Percentiles rank a stretch among this genome's conserved stretches.
phyloP scores from a whole-genome alignment of 495 filamentous ascomycete species.

The Recurvomyces mirabilis region DNA sequence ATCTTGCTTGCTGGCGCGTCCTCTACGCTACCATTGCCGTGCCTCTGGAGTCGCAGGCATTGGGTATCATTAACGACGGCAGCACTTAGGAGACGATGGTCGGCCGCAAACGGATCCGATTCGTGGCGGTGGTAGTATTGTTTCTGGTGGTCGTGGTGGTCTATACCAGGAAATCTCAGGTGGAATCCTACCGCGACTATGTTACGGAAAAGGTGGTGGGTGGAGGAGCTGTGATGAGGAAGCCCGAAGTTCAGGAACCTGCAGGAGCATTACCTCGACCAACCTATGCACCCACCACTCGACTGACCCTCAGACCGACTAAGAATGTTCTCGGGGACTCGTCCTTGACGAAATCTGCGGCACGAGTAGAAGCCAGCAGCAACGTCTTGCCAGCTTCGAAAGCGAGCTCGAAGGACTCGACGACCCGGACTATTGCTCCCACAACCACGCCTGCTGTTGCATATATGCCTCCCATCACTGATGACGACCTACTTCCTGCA shows the following conservation, averaged over 20 bases:
- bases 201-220: conserved; percentile 15
- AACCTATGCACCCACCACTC: background rate
- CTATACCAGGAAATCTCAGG: conserved; percentile 3
- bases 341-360: background rate
- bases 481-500: conserved; percentile 3
- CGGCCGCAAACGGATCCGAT: conserved; percentile 5
- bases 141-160: conserved; percentile 7
- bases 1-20: background rate
- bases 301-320: too few relatives aligned
- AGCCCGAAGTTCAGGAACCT: background rate
- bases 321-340: background rate
- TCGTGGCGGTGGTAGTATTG: background rate
- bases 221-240: conserved; percentile 9
- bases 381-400: too few relatives aligned
- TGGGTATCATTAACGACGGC: too few relatives aligned
- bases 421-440: background rate
- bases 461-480: conserved; percentile 5
- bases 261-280: background rate
- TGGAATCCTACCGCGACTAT: conserved; percentile 8
- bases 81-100: too few relatives aligned
- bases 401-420: background rate
- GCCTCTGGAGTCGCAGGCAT: too few relatives aligned
- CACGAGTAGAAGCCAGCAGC: too few relatives aligned
- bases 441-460: background rate
- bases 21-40: too few relatives aligned